Evolutionary conservation across 2,329 filamentous ascomycete genomes (phyloP), one percentile per base, ranked within the genome.

Genomic region (Aspergillus tanneri): DNA sequence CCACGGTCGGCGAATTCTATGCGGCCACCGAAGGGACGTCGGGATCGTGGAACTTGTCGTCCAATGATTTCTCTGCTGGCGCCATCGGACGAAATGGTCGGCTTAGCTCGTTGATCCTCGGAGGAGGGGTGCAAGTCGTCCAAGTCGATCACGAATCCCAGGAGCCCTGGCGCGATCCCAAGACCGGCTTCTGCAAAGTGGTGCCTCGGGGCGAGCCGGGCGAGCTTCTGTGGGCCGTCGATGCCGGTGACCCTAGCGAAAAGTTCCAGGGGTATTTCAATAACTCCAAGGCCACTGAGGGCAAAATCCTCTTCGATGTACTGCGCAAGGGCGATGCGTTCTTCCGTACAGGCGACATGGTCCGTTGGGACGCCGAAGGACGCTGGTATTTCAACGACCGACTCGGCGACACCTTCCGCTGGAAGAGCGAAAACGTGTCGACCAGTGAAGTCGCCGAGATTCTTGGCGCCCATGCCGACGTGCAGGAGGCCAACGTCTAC

Each of bases 401-500:
- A 3, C 68, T 79, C 41, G 77, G 77, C 9, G 77, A 80, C 53
- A 80, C 77, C 0, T 80, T 76, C 62, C 66, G 77, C 8, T 80
- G 78, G 78, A 78, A 93, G 72, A 85, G 84, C 42, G 87, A 92
- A 68, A 92, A 92, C 59, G 87, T 92, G 1, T 89, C 86, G 3
- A 91, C 88, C 0, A 83, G 80, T 41, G 90, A 96, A 67, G 90
- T 95, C 14, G 81, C 85, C n/a, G 82, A 90, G 62, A 82, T 82
- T 0, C 69, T 96, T 0, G 85, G 87, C 11, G 70, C 75, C 0
- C 86, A 90, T 62, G 74, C 83, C 0, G 74, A 75, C 1, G 77
- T 95, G 11, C 73, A 79, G 24, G 90, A 95, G 71, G 86, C 88
- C 24, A 95, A 95, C 59, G 90, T 95, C 22, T 95, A 95, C 61